Evolutionary conservation across 345 rosid species (phyloP).

Genomic region (Chamaenerion angustifolium): DNA sequence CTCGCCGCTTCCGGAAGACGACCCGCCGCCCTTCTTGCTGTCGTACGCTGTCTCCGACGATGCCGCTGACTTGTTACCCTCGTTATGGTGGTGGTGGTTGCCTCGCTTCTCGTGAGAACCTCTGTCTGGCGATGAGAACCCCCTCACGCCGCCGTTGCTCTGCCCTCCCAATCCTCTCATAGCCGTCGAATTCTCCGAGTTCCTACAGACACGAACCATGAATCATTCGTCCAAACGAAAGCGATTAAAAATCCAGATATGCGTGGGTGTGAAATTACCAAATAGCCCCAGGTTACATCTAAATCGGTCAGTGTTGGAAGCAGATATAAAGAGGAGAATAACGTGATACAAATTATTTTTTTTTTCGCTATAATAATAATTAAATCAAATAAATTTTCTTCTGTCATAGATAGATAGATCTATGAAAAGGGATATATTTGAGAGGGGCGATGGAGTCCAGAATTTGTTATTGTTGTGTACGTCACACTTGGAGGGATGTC

Average conservation of each 20-base stretch:
- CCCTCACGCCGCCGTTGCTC: slow-evolving; percentile 35
- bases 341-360: background rate
- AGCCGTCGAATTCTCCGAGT: slow-evolving; percentile 43
- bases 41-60: slow-evolving; percentile 52
- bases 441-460: too few species aligned
- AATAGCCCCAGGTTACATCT: background rate
- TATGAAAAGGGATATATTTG: too few species aligned
- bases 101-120: slow-evolving; percentile 38
- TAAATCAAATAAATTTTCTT: too few species aligned
- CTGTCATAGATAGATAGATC: too few species aligned
- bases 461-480: too few species aligned
- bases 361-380: too few species aligned
- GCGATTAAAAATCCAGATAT: background rate
- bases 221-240: background rate
- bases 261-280: background rate
- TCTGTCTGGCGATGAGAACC: slow-evolving; percentile 37
- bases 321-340: background rate
- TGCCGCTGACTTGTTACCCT: slow-evolving; percentile 26
- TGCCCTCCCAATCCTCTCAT: slow-evolving; percentile 37
- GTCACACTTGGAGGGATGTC: too few species aligned
- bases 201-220: slow-evolving; percentile 14
- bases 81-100: slow-evolving; percentile 10
- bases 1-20: slow-evolving; percentile 58
- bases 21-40: slow-evolving; percentile 27
- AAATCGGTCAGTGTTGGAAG: background rate